These are phyloP conservation scores for Cytospora paraplurivora DNA, from an alignment of 2,329 filamentous ascomycete species.

Conservation along the genomic window DNA sequence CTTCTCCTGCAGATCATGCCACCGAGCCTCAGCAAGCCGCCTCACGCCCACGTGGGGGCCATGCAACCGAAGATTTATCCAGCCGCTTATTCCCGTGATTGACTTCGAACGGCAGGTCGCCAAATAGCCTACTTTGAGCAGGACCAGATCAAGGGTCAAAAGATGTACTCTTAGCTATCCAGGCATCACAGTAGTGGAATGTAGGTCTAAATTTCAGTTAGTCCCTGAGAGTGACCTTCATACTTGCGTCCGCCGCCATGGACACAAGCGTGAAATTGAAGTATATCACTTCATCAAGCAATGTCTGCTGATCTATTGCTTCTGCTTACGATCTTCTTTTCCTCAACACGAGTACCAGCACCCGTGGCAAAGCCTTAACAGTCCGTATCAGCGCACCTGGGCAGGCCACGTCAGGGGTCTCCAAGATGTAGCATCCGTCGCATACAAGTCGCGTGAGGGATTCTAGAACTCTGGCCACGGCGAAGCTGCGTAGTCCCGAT, in stretches of 20 bases:
- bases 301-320: no score
- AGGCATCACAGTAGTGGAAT: no score
- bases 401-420: background rate
- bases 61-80: background rate
- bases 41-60: constrained; percentile 20
- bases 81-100: background rate
- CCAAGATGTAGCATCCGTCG: background rate
- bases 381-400: background rate
- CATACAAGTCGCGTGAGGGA: constrained; percentile 9
- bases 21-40: constrained; percentile 5
- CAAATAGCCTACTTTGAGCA: background rate
- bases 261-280: no score
- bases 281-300: no score
- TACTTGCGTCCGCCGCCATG: no score
- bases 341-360: background rate
- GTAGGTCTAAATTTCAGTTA: no score
- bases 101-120: background rate
- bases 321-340: background rate
- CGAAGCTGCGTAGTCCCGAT: constrained; percentile 9
- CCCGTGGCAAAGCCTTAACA: background rate
- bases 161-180: no score
- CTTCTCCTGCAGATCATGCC: constrained; percentile 14
- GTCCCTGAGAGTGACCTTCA: no score
- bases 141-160: no score
- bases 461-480: constrained; percentile 2